Conservation (phyloP, 768 basidiomycete species). For the Leccinum longicurvipes region DNA sequence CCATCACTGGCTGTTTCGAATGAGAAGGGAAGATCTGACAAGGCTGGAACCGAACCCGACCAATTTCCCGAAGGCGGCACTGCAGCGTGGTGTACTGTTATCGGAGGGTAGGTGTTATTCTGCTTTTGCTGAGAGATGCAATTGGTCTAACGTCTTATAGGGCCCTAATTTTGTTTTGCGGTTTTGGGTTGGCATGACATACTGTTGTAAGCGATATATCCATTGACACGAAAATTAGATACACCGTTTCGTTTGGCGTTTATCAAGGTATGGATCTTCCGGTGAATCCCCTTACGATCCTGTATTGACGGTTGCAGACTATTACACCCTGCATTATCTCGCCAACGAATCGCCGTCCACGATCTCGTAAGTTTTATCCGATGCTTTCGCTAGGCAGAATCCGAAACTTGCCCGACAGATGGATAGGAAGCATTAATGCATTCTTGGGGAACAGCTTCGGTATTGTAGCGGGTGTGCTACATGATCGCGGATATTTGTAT, state of each 20-base stretch:
- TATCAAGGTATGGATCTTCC: conserved; percentile 33
- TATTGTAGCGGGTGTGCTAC: conserved; percentile 42
- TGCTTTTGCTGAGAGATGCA: neutral
- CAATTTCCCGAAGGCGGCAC: conserved; percentile 30
- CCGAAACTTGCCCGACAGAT: conserved; percentile 19
- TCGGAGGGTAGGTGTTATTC: conserved; percentile 21
- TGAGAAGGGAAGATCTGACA: neutral
- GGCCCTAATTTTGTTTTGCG: conserved; percentile 30
- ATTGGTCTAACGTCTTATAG: conserved; percentile 11
- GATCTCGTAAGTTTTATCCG: conserved; percentile 32
- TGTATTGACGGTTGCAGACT: conserved; percentile 27
- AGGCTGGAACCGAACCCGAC: neutral
- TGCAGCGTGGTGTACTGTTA: conserved; percentile 22
- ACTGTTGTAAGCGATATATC: neutral
- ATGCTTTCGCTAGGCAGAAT: neutral
- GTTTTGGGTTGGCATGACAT: conserved; percentile 26
- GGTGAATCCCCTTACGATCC: neutral
- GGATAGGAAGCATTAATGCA: conserved; percentile 48
- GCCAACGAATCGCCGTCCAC: conserved; percentile 31
- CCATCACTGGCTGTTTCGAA: neutral
- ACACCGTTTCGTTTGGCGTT: conserved; percentile 36
- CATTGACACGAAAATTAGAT: conserved; percentile 21
- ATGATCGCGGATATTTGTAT: conserved; percentile 55
- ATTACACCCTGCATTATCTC: conserved; percentile 36
- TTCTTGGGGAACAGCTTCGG: conserved; percentile 37